Base-by-base conservation (phyloP, 139 green algal species). In the Gonium pectorale region DNA sequence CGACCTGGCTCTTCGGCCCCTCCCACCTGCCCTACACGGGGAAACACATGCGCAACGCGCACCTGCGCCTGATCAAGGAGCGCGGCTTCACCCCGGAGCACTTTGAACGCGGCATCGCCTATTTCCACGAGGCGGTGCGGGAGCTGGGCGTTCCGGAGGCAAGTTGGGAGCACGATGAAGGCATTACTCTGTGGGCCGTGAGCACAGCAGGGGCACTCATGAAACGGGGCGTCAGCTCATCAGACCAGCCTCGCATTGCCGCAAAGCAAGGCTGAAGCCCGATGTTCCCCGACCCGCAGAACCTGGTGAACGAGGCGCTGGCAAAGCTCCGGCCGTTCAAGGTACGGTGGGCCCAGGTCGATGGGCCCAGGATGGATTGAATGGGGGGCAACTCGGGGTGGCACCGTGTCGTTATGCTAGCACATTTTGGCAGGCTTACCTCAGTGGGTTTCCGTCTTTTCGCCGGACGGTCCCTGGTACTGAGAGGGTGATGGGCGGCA, bases 41-140 rank as follows among this genome's bases (percentile, higher is more conserved):
- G 17, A 31, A 40, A 7, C 67, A 74, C 41, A 33, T 74, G 67
- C 67, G 67, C 38, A 74, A 38, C 67, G 67, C 67, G 13, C 67
- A 74, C 38, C 67, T 74, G 38, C 67, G 67, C 40, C 1, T 74
- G 22, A 74, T 74, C 41, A 74, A 74, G 67, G 40, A 74, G 67
- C 67, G 40, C 11, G 67, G 67, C 37, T 74, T 74, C 41, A 52
- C 38, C 2, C 40, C 19, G 21, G 67, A 54, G 40, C 38, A 74
- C 67, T 74, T 74, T 7, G 67, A 74, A 5, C 38, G 8, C 40
- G 67, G 67, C 19, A 38, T 74, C 40, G 27, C 13, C 67, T 33
- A 74, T 40, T 74, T 74, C 15, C 40, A 74, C 40, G 67, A 33
- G 41, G 67, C 67, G 5, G 33, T 74, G 67, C 19, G 40, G 67